A percentile compares a stretch with the other conserved stretches of the same genome.
These are phyloP conservation scores for Botrytis fabae DNA, from an alignment of 2,329 filamentous ascomycete species.

Conservation along the genomic window DNA sequence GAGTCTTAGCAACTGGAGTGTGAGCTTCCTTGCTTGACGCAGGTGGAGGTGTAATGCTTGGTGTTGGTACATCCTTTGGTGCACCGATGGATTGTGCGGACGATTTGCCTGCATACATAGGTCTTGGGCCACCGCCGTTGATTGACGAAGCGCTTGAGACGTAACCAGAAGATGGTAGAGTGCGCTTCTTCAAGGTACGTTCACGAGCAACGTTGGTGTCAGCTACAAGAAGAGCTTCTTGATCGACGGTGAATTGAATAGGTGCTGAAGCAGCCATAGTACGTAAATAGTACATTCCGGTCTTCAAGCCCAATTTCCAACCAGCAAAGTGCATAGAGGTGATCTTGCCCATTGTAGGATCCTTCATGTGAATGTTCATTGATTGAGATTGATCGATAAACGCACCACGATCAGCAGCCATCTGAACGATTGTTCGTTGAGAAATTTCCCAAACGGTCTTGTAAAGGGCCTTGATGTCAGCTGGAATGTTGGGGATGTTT, in stretches of 20 bases:
- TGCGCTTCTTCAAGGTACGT: conserved; percentile 66
- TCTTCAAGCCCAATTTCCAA: conserved; percentile 99
- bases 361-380: conserved; percentile 99
- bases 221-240: conserved; percentile 85
- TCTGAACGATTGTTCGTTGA: conserved; percentile 91
- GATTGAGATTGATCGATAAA: conserved; percentile 99
- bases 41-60: conserved; percentile 61
- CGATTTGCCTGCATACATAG: conserved; percentile 61
- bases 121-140: conserved; percentile 55
- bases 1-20: conserved; percentile 55
- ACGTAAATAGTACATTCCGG: conserved; percentile 99
- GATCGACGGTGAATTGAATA: conserved; percentile 98
- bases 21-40: conserved; percentile 42
- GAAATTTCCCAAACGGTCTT: conserved; percentile 99
- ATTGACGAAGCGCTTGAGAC: conserved; percentile 55
- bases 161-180: conserved; percentile 50
- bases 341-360: conserved; percentile 99
- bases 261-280: conserved; percentile 95
- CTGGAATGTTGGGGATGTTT: conserved; percentile 93
- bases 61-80: conserved; percentile 66
- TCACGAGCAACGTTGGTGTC: conserved; percentile 76
- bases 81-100: conserved; percentile 35
- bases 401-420: conserved; percentile 96
- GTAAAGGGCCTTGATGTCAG: conserved; percentile 94
- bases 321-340: conserved; percentile 99